Percentiles rank a stretch among this genome's conserved stretches.
Conservation (phyloP, 2,329 filamentous ascomycete species). For the Fusarium compactum region DNA sequence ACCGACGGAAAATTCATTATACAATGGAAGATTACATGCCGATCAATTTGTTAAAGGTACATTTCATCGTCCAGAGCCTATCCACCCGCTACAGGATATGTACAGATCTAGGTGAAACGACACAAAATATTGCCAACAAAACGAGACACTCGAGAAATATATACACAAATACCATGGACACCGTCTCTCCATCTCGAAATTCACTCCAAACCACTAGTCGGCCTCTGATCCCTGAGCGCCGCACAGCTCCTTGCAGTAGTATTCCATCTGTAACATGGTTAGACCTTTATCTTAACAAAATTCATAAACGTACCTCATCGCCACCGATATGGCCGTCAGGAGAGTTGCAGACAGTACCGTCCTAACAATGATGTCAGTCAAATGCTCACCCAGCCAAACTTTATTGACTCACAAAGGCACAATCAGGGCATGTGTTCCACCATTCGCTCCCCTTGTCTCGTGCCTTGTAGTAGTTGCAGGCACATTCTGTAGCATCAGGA, state of each 20-base stretch:
- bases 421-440: constrained; percentile 1
- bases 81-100: neutral
- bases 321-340: neutral
- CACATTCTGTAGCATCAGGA: neutral
- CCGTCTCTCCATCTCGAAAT: too few relatives aligned
- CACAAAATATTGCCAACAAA: neutral
- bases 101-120: neutral
- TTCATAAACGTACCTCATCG: neutral
- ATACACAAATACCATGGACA: neutral
- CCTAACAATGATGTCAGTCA: neutral
- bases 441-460: neutral
- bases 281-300: neutral
- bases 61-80: neutral
- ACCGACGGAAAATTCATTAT: neutral
- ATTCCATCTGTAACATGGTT: neutral
- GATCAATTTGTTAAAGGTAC: neutral
- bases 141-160: neutral
- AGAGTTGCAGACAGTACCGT: neutral
- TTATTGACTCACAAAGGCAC: neutral
- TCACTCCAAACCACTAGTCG: neutral
- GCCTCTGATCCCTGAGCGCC: neutral
- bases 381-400: too few relatives aligned
- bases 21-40: too few relatives aligned
- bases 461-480: neutral
- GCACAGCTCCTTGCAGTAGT: neutral